Percentiles rank a stretch among this genome's conserved stretches.
phyloP scores from a whole-genome alignment of 257 asterid genomes.

The Salvia hispanica region DNA sequence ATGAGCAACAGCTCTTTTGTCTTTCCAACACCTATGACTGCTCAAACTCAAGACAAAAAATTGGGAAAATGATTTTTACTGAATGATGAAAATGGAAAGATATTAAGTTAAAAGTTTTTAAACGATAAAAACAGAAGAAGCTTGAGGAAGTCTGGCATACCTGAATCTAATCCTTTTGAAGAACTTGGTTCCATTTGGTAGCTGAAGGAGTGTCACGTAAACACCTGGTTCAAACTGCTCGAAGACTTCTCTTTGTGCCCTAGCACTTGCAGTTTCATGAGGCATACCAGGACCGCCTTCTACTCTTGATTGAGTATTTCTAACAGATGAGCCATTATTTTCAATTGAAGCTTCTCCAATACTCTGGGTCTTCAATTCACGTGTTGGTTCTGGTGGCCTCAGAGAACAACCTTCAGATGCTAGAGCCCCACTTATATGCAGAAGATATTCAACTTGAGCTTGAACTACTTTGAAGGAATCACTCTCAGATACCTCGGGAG shows the following conservation, averaged over 20 bases:
- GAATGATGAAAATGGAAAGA: not conserved
- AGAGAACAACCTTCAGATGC: slow-evolving; percentile 35
- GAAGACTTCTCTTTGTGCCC: slow-evolving; percentile 56
- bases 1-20: no score
- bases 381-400: slow-evolving; percentile 26
- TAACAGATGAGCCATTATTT: slow-evolving; percentile 35
- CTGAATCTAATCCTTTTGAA: slow-evolving; percentile 81
- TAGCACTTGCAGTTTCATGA: slow-evolving; percentile 34
- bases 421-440: slow-evolving; percentile 39
- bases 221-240: slow-evolving; percentile 95
- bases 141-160: slow-evolving; percentile 35
- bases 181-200: slow-evolving; percentile 58
- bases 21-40: not conserved
- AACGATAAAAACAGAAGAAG: not conserved
- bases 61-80: not conserved
- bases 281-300: slow-evolving; percentile 43
- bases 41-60: not conserved
- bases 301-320: slow-evolving; percentile 21
- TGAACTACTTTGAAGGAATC: slow-evolving; percentile 50
- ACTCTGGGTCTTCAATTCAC: slow-evolving; percentile 26
- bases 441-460: slow-evolving; percentile 57
- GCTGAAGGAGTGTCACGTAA: slow-evolving; percentile 63
- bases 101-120: not conserved
- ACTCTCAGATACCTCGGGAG: slow-evolving; percentile 55
- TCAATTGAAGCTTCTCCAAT: slow-evolving; percentile 33